Evolutionary conservation across 2,329 filamentous ascomycete genomes (phyloP), one percentile per base, ranked within the genome.

Genomic region (Colletotrichum spaethianum): DNA sequence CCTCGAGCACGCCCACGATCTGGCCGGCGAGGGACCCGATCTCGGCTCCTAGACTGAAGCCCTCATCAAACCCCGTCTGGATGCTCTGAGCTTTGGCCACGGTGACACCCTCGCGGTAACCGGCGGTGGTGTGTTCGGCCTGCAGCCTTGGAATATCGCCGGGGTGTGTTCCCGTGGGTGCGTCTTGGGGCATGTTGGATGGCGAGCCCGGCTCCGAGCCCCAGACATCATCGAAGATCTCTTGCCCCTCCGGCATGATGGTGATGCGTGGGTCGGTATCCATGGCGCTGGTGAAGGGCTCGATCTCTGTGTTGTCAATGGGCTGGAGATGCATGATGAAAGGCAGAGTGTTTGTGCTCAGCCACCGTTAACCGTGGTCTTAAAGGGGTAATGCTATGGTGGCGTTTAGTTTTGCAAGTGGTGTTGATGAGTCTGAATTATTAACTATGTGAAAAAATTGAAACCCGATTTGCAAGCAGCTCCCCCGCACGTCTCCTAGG

Each of bases 41-140:
- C 63, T 92, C 91, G 0, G 94, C 95, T 16, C 96, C 96, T 0
- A 98, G 86, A 18, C 91, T 87, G 80, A 95, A 98, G 0, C 96
- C 96, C 75, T 96, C 94, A 80, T 99, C 96, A 79, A 99, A 98
- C 0, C 96, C 96, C 18, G 87, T 87, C 82, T 99, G 96, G 33
- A 98, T 90, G 77, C 91, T 93, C 59, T 87, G 83, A 33, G 89
- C 89, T 80, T 98, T 98, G 40, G 93, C 93, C 3, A 85, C 85
- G 0, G 92, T 88, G 64, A 98, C 89, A 55, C 96, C 96, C 77
- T 98, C 95, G 71, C 96, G 92, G 83, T 98, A 98, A 26, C 96
- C 96, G 48, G 93, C 92, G 9, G 93, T 98, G 63, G 91, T 89
- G 80, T 98, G 94, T 67, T 93, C 91, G 52, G 90, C 88, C 77